Conservation (phyloP, 176 grass and related monocot genomes). For the Triticum timopheevii region DNA sequence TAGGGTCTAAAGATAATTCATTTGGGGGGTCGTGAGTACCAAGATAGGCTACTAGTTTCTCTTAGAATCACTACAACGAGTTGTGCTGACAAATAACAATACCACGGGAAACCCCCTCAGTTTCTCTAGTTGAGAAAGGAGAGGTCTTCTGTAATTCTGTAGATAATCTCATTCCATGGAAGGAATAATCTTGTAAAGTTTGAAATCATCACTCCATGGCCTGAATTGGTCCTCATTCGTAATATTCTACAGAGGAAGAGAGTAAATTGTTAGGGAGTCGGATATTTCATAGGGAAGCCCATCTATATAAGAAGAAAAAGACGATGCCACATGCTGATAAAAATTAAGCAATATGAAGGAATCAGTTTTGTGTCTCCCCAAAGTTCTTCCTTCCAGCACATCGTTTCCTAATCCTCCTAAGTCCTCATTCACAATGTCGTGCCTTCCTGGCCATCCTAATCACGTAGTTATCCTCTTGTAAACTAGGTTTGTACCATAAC, state of each 20-base stretch:
- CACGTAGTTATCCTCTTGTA: neutral
- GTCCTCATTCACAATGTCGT: too few relatives aligned
- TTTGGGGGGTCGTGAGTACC: neutral
- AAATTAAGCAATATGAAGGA: neutral
- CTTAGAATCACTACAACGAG: neutral
- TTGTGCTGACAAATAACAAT: slow-evolving; percentile 4
- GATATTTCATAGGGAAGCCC: neutral
- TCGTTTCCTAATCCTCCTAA: too few relatives aligned
- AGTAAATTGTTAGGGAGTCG: neutral
- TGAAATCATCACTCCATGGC: slow-evolving; percentile 54
- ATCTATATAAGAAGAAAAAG: neutral
- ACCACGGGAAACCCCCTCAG: neutral
- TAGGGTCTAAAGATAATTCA: neutral
- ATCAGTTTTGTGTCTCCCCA: neutral
- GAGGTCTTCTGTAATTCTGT: neutral
- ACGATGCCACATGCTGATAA: neutral
- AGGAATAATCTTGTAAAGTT: slow-evolving; percentile 19
- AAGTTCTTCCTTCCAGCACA: too few relatives aligned
- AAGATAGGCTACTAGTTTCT: neutral
- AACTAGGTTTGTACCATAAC: neutral
- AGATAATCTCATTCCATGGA: slow-evolving; percentile 18
- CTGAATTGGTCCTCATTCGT: slow-evolving; percentile 51
- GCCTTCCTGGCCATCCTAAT: too few relatives aligned
- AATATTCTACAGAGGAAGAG: slow-evolving; percentile 55
- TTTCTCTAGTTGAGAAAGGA: neutral